Base-by-base conservation (phyloP, 257 asterid genomes). In the Cruciata laevipes region DNA sequence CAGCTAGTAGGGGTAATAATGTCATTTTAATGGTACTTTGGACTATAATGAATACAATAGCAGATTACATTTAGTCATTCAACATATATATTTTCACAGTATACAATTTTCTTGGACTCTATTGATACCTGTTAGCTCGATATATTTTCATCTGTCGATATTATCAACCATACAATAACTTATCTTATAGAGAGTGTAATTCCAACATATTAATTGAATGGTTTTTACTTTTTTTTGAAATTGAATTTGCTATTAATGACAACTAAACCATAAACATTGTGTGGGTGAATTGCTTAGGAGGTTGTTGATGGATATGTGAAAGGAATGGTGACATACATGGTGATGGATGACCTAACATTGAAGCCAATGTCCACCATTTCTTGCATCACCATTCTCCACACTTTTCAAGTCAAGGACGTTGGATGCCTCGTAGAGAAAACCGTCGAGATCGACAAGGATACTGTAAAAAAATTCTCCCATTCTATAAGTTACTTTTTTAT, bases 321-420 rank as follows among this genome's bases (percentile, higher is more conserved):
- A 65, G 69, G 24, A 0, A 69, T 59, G 52, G 73, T 69, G 6
- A 31, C 71, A 0, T 81, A 72, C 20, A 77, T 78, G 83, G 79
- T 81, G 42, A 81, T 70, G 83, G 83, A 81, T 67, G 57, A 81
- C 35, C 73, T 81, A 71, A 73, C 30, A 1, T 71, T 79, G 55
- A 61, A 56, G 55, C 78, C 83, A 5, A 42, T 82, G 71, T 71
- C 82, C 13, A 49, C 74, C 5, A 71, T 76, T 27, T 76, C 86
- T n/a, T 35, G 58, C 61, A 57, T 79, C 7, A 47, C 75, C 68
- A 13, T 65, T 40, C 66, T 77, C 12, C 71, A 64, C 62, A 32
- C 35, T 1, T 70, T 72, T 32, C 47, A 61, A 4, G 73, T 83
- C 6, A 75, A 66, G 52, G 79, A 69, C 0, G 66, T 71, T 6